Conservation (phyloP, 805 yeast species). For the Metahyphopichia silvanorum region DNA sequence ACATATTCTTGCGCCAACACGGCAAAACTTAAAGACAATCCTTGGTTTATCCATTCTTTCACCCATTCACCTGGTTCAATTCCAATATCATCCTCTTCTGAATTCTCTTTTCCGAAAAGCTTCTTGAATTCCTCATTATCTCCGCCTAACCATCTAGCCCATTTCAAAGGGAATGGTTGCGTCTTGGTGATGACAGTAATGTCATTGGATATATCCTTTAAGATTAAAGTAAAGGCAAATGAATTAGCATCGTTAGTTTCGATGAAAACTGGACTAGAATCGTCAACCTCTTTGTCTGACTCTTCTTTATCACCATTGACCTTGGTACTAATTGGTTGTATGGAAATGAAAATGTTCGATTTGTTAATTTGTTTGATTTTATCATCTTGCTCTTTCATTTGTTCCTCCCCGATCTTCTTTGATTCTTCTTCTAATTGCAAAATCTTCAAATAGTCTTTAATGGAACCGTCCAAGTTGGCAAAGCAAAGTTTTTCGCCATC, state of each 20-base stretch:
- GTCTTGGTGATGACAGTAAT: slow-evolving; percentile 74
- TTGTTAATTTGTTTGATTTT: slow-evolving; percentile 21
- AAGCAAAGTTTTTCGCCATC: slow-evolving; percentile 87
- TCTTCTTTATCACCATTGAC: slow-evolving; percentile 27
- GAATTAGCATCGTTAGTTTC: slow-evolving; percentile 49
- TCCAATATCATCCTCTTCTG: slow-evolving; percentile 16
- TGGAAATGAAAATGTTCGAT: slow-evolving; percentile 68
- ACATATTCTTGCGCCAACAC: slow-evolving; percentile 89
- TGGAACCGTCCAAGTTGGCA: slow-evolving; percentile 81
- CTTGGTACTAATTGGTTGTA: slow-evolving; percentile 54
- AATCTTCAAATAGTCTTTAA: slow-evolving; percentile 40
- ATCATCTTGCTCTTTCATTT: slow-evolving; percentile 12
- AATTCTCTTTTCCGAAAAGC: slow-evolving; percentile 14
- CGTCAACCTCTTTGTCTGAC: slow-evolving; percentile 11
- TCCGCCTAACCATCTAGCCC: slow-evolving; percentile 91
- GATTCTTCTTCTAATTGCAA: slow-evolving; percentile 24
- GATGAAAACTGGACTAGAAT: slow-evolving; percentile 32
- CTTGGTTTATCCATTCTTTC: slow-evolving; percentile 46
- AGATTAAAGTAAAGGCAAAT: slow-evolving; percentile 71
- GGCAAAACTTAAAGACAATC: slow-evolving; percentile 77
- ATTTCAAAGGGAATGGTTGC: slow-evolving; percentile 84
- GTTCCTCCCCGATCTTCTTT: slow-evolving; percentile 12
- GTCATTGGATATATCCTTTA: slow-evolving; percentile 77
- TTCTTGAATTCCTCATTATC: slow-evolving; percentile 12
- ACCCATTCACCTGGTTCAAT: slow-evolving; percentile 45